Percentiles rank a stretch among this genome's conserved stretches.
These are phyloP conservation scores for Tulasnella sp. DNA, from an alignment of 768 basidiomycete species.

Conservation along the genomic window DNA sequence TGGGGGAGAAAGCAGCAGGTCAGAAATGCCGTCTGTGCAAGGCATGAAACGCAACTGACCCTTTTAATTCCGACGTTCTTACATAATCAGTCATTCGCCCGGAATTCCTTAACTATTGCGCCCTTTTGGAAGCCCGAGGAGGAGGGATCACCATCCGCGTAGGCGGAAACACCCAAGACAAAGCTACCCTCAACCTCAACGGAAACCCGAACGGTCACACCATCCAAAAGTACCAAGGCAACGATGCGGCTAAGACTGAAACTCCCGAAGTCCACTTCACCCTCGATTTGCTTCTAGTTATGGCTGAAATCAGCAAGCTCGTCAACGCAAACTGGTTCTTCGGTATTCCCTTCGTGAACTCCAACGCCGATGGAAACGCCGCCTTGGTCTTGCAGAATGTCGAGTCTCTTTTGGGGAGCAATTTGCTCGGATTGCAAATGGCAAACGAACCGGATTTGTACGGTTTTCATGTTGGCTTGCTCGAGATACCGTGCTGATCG, in stretches of 20 bases:
- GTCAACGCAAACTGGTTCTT: conserved; percentile 56
- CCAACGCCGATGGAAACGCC: conserved; percentile 8
- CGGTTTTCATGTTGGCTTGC: background rate
- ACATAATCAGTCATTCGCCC: conserved; percentile 23
- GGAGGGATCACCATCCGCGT: conserved; percentile 33
- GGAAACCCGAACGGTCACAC: background rate
- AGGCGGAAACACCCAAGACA: conserved; percentile 45
- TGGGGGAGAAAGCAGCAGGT: background rate
- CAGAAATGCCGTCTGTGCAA: background rate
- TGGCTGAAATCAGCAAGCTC: conserved; percentile 45
- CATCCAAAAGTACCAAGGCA: conserved; percentile 4
- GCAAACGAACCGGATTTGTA: conserved; percentile 21
- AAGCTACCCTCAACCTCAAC: background rate
- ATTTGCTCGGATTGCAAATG: conserved; percentile 55
- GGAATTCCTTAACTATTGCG: conserved; percentile 38
- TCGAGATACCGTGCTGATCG: background rate
- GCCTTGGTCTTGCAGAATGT: conserved; percentile 25
- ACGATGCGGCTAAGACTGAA: conserved; percentile 30
- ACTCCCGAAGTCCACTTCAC: conserved; percentile 62
- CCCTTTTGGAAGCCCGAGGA: conserved; percentile 32
- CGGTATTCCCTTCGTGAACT: conserved; percentile 22
- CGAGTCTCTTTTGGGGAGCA: conserved; percentile 49
- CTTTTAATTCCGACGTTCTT: background rate
- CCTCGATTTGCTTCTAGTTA: conserved; percentile 51
- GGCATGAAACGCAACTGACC: background rate